A percentile compares a stretch with the other conserved stretches of the same genome.
These are phyloP conservation scores for Stenocarpella maydis DNA, from an alignment of 2,329 filamentous ascomycete genomes.

Conservation along the genomic window DNA sequence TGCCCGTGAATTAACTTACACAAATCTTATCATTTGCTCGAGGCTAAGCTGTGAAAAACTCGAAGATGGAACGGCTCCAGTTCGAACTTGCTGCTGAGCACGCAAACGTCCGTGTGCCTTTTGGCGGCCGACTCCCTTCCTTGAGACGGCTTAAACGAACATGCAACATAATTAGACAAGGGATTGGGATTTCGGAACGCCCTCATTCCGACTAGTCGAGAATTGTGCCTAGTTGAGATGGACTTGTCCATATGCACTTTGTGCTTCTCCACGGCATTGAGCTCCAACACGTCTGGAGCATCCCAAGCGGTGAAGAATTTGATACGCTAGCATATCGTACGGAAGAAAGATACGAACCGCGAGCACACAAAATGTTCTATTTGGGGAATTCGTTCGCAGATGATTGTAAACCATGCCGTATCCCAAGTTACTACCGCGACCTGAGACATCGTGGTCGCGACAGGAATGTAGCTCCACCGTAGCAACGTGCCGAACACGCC, in stretches of 20 bases:
- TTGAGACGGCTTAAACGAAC: neutral
- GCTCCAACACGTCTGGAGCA: neutral
- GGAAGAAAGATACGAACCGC: too few relatives aligned
- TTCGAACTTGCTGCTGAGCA: neutral
- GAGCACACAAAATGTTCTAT: neutral
- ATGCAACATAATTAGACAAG: neutral
- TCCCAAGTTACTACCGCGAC: neutral
- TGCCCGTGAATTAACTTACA: too few relatives aligned
- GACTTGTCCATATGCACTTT: neutral
- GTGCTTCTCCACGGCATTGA: neutral
- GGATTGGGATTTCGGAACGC: neutral
- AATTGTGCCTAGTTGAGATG: neutral
- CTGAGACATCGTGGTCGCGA: constrained; percentile 6
- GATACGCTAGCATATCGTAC: neutral
- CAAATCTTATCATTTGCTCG: too few relatives aligned
- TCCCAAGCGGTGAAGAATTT: neutral
- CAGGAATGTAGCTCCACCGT: constrained; percentile 16
- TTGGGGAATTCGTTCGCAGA: neutral
- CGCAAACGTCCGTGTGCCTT: neutral
- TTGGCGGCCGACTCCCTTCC: neutral
- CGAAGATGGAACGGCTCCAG: too few relatives aligned
- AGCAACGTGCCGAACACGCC: neutral
- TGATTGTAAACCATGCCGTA: neutral
- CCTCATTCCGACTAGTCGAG: neutral
- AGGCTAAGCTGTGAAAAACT: too few relatives aligned